Conservation (phyloP, 805 yeast genomes). For the Blastobotrys peoriensis region DNA sequence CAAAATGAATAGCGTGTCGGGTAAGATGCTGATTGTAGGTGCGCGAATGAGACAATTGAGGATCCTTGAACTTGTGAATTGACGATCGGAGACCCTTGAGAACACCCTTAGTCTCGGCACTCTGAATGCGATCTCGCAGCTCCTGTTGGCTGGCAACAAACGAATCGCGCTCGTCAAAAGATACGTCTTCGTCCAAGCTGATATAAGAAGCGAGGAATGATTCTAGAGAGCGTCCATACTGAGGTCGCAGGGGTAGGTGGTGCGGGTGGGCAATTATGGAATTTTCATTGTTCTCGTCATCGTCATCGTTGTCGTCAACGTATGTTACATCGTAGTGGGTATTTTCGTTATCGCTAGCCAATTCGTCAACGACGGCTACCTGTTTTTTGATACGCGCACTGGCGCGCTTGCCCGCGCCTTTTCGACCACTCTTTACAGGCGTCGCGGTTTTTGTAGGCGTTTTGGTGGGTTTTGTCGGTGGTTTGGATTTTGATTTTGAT, state of each 20-base stretch:
- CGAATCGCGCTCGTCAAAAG: constrained; percentile 54
- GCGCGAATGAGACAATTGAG: constrained; percentile 35
- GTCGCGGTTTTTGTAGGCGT: neutral
- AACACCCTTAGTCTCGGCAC: constrained; percentile 36
- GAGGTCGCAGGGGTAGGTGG: constrained; percentile 42
- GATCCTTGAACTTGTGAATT: constrained; percentile 42
- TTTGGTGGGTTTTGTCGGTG: neutral
- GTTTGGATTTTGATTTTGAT: constrained; percentile 3
- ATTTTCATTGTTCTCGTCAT: constrained; percentile 12
- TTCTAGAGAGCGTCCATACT: constrained; percentile 35
- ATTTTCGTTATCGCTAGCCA: constrained; percentile 10
- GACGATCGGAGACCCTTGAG: constrained; percentile 10
- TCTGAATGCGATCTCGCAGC: constrained; percentile 38
- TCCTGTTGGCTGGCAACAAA: constrained; percentile 48
- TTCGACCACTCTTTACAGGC: neutral
- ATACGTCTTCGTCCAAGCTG: constrained; percentile 55
- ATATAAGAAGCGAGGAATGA: constrained; percentile 50
- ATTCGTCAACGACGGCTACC: neutral
- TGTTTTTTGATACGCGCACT: neutral
- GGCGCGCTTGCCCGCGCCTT: neutral
- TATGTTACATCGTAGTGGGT: constrained; percentile 21
- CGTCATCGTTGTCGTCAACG: constrained; percentile 18
- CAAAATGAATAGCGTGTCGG: constrained; percentile 66
- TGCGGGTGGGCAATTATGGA: constrained; percentile 56
- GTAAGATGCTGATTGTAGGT: constrained; percentile 70